Evolutionary conservation across 2,329 filamentous ascomycete species (phyloP).

Genomic region (Apiospora hydei): DNA sequence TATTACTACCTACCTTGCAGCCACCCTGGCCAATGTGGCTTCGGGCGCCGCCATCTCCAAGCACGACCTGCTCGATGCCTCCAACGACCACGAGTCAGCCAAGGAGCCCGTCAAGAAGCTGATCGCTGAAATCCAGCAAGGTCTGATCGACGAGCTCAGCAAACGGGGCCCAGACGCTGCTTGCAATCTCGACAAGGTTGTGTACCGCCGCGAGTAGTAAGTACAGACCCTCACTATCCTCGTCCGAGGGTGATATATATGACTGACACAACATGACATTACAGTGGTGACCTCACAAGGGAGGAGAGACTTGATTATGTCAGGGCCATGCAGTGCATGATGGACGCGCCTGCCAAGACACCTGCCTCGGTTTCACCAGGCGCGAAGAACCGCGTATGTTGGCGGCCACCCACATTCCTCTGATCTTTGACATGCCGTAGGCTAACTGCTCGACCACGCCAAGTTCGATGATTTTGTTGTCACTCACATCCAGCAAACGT

Average conservation of each 20-base stretch:
- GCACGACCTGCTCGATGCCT: not conserved
- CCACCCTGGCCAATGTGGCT: not conserved
- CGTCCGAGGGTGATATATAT: too few relatives aligned
- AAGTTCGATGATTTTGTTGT: conserved; percentile 18
- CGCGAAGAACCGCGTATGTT: conserved; percentile 2
- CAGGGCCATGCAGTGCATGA: conserved; percentile 22
- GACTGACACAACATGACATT: not conserved
- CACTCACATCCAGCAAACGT: conserved; percentile 21
- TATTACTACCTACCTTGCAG: conserved; percentile 5
- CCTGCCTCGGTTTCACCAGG: conserved; percentile 24
- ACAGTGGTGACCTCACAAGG: conserved; percentile 21
- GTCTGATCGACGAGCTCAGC: not conserved
- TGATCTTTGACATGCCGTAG: too few relatives aligned
- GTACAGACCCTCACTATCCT: not conserved
- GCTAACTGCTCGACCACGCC: not conserved
- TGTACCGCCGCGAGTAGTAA: conserved; percentile 16
- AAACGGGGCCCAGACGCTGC: not conserved
- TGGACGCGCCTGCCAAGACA: conserved; percentile 16
- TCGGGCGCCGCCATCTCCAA: conserved; percentile 2
- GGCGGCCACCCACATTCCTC: too few relatives aligned
- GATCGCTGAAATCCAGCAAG: not conserved
- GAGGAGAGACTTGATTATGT: conserved; percentile 30
- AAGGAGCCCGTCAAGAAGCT: conserved; percentile 4
- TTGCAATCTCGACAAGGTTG: conserved; percentile 2
- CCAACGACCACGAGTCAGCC: conserved; percentile 5